phyloP scores from a whole-genome alignment of 106 monocot genomes.

The Apostasia shenzhenica region DNA sequence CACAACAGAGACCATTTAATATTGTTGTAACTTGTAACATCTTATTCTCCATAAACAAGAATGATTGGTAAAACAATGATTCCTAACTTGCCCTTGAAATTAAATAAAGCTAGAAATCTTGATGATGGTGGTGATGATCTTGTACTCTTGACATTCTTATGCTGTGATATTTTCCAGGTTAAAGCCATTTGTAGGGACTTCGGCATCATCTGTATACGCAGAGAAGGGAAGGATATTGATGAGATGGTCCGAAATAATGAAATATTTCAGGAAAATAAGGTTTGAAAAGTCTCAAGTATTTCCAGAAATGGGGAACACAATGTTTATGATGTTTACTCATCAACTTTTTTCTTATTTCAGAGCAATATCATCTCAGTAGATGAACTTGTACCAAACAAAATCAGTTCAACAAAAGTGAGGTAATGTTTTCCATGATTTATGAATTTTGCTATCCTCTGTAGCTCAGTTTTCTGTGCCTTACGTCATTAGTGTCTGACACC shows the following conservation, averaged over 20 bases:
- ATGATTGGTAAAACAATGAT: too few relatives aligned
- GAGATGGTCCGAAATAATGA: slow-evolving; percentile 49
- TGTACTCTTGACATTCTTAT: too few relatives aligned
- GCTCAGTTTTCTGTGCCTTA: too few relatives aligned
- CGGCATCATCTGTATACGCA: slow-evolving; percentile 63
- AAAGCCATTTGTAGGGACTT: slow-evolving; percentile 67
- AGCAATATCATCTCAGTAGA: slow-evolving; percentile 68
- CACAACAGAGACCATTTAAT: too few relatives aligned
- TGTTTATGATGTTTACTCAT: slow-evolving; percentile 1
- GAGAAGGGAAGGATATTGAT: slow-evolving; percentile 72
- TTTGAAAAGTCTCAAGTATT: slow-evolving; percentile 4
- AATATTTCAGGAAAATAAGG: slow-evolving; percentile 69
- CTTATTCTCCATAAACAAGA: too few relatives aligned
- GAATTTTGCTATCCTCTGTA: too few relatives aligned
- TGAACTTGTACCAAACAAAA: slow-evolving; percentile 82
- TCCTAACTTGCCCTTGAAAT: too few relatives aligned
- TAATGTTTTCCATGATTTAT: slow-evolving; percentile 10
- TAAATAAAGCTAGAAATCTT: too few relatives aligned
- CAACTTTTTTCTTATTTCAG: slow-evolving; percentile 28
- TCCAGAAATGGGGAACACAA: too few relatives aligned
- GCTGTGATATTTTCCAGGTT: slow-evolving; percentile 31
- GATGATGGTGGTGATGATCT: too few relatives aligned
- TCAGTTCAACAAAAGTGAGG: slow-evolving; percentile 86
- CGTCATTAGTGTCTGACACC: too few relatives aligned
- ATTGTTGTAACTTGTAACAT: too few relatives aligned